Base-by-base conservation (phyloP, 371 early-diverging fungal species). In the Mycotypha africana region DNA sequence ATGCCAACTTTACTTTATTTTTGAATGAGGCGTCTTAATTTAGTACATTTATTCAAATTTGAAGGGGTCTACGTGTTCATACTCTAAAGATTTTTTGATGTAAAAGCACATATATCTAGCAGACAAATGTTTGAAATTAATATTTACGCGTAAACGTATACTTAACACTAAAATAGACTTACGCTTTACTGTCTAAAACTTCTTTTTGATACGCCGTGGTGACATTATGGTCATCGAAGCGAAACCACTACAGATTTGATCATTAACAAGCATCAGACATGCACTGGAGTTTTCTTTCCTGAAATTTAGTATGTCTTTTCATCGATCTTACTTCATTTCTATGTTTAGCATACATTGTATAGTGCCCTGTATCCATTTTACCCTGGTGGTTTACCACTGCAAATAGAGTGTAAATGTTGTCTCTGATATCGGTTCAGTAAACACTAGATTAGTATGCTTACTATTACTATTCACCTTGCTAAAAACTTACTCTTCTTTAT, bases 371-470 rank as follows among this genome's bases (percentile, higher is more conserved):
- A 44, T 96, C 92, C 51, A 95, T 65, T 43, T 79, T 81, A 12
- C 97, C 97, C 43, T 82, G 78, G 45, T 97, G 97, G 39, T 88
- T 89, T 20, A 95, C 84, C 3, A 96, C 92, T 1, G 93, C 90
- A 69, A 94, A 94, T 26, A 97, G 62, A 1, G 77, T 68, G 58
- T 97, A 97, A 28, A 80, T 61, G 62, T 86, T 86, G 5, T 85
- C 56, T 17, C 48, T 55, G 28, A 28, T 8, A 28, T n/a, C n/a
- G n/a, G n/a, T n/a, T n/a, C n/a, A n/a, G n/a, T n/a, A n/a, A n/a
- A n/a, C n/a, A n/a, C n/a, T n/a, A n/a, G n/a, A n/a, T n/a, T n/a
- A n/a, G n/a, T n/a, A n/a, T n/a, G n/a, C n/a, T n/a, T n/a, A n/a
- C n/a, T n/a, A n/a, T n/a, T n/a, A n/a, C n/a, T n/a, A n/a, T n/a